Conservation (phyloP, 495 filamentous ascomycete species). For the Penicillium tannophilum region DNA sequence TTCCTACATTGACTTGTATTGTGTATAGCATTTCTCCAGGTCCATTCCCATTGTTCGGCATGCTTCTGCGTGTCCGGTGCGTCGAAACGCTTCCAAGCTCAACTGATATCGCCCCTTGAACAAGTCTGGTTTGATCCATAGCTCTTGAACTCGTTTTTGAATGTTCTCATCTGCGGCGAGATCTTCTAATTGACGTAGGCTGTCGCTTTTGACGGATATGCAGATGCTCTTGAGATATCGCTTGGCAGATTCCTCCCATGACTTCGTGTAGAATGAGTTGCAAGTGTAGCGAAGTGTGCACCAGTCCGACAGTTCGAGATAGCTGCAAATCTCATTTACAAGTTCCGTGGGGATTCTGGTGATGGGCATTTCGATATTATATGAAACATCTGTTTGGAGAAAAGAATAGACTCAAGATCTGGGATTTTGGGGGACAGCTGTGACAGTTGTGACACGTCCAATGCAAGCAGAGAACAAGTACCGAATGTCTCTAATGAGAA, state of each 20-base stretch:
- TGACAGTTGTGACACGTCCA: background rate
- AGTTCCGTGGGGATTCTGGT: background rate
- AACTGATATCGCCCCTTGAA: background rate
- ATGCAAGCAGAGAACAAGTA: background rate
- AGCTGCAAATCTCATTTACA: background rate
- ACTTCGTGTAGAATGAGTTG: background rate
- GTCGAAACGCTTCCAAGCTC: background rate
- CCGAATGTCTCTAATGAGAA: background rate
- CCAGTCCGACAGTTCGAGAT: background rate
- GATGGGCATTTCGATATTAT: background rate
- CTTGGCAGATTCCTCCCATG: background rate
- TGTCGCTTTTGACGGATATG: background rate
- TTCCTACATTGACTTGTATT: background rate
- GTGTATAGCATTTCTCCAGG: background rate
- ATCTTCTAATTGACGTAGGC: background rate
- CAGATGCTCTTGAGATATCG: background rate
- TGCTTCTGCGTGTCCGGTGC: background rate
- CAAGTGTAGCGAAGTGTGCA: background rate
- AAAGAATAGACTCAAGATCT: background rate
- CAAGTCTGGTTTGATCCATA: background rate
- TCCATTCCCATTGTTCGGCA: too few relatives aligned
- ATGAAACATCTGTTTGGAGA: background rate
- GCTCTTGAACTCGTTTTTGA: background rate
- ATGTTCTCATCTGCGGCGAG: background rate
- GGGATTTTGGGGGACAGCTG: background rate